Base-by-base conservation (phyloP, 2,329 filamentous ascomycete species). In the Alternaria longipes region DNA sequence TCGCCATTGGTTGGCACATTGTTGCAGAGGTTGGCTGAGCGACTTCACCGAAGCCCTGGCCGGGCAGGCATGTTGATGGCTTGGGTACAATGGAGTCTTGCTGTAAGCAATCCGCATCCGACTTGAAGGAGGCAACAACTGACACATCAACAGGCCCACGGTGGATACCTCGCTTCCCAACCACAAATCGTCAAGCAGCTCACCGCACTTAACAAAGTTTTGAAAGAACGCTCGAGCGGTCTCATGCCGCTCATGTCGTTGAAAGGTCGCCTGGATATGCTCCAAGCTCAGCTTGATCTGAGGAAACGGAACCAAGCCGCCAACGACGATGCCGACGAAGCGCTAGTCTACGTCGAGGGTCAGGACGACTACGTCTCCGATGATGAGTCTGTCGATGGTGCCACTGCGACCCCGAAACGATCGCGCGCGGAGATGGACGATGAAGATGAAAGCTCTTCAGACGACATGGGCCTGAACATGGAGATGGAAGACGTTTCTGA, bases 241-340 rank as follows among this genome's bases (percentile, higher is more conserved):
- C 84, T 98, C 24, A 89, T 91, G 63, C 92, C 91, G 66, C 83
- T 99, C 46, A 84, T 99, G 36, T 87, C 94, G 20, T 85, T 99
- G 62, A 97, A 97, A 83, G 95, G 95, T 24, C 97, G 97, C 80
- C 85, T 99, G 32, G 94, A 98, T 75, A 92, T 99, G 87, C 85
- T 98, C 50, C 91, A 95, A 72, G 90, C 92, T 7, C 95, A 99
- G 81, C 90, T 98, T 78, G 88, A 92, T 71, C 82, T 97, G 70
- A 86, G 95, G 51, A 88, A 88, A 71, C 87, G 86, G 63, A 88
- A 93, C 79, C 88, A 81, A 47, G 81, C 83, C 40, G 83, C 84
- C 2, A 84, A 85, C n/a, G 85, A 85, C 11, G 84, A 87, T 4
- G 86, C 91, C 8, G 89, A 90, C 40, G 89, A 92, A 65, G 88